Percentiles rank a stretch among this genome's conserved stretches.
Evolutionary conservation across 2,329 filamentous ascomycete species (phyloP).

Genomic region (Talaromyces sp.): DNA sequence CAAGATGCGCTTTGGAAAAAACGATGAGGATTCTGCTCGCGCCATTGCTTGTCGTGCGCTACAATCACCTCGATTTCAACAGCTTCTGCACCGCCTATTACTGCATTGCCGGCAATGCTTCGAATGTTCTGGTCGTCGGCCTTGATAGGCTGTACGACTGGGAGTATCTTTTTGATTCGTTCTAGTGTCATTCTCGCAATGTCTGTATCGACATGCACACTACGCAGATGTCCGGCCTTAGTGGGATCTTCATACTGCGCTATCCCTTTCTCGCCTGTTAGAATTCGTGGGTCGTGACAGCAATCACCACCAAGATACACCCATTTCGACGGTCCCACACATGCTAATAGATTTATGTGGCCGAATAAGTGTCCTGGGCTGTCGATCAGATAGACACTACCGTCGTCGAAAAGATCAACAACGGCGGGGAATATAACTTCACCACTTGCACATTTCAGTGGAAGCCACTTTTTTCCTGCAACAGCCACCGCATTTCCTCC

Average conservation of each 20-base stretch:
- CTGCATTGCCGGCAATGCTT: background rate
- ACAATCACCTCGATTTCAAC: slow-evolving; percentile 18
- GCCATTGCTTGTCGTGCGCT: slow-evolving; percentile 16
- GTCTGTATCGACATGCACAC: slow-evolving; percentile 34
- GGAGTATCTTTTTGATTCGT: slow-evolving; percentile 22
- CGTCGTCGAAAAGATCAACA: background rate
- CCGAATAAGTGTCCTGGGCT: slow-evolving; percentile 1
- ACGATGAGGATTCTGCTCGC: slow-evolving; percentile 14
- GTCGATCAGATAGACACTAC: slow-evolving; percentile 1
- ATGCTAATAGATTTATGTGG: slow-evolving; percentile 1
- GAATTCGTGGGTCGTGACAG: background rate
- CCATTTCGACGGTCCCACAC: background rate
- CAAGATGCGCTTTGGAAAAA: slow-evolving; percentile 12
- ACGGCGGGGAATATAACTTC: background rate
- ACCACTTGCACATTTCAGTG: background rate
- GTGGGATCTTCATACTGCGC: slow-evolving; percentile 45
- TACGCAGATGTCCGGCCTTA: slow-evolving; percentile 25
- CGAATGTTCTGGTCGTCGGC: background rate
- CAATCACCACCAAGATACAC: background rate
- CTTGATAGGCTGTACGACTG: background rate
- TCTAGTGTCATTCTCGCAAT: slow-evolving; percentile 40
- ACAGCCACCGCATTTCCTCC: background rate
- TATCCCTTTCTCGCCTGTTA: slow-evolving; percentile 49
- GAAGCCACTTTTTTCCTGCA: background rate
- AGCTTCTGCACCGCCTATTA: background rate